Evolutionary conservation across 768 basidiomycete species (phyloP).

Genomic region (Boletales sp.): DNA sequence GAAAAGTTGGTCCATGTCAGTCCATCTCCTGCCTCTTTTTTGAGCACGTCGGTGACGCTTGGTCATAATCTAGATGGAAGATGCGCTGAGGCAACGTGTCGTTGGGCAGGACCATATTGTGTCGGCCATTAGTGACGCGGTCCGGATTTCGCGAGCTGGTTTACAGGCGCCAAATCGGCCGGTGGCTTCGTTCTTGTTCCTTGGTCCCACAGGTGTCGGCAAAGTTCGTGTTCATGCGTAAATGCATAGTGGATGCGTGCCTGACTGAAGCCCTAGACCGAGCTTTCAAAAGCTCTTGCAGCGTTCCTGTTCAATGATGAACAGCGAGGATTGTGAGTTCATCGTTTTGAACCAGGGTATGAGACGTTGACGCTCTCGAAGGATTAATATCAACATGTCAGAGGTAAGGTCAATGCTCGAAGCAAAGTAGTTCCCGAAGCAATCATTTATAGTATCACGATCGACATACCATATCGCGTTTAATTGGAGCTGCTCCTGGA

Average conservation of each 20-base stretch:
- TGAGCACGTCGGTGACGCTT: not conserved
- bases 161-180: conserved; percentile 86
- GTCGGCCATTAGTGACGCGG: conserved; percentile 80
- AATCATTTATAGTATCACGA: conserved; percentile 67
- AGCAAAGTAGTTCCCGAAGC: not conserved
- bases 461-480: conserved; percentile 83
- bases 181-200: conserved; percentile 88
- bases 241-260: not conserved
- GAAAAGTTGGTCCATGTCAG: conserved; percentile 86
- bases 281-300: conserved; percentile 85
- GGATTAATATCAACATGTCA: conserved; percentile 94
- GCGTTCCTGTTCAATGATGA: conserved; percentile 89
- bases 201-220: conserved; percentile 86
- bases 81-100: conserved; percentile 64
- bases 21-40: conserved; percentile 7
- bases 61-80: conserved; percentile 70
- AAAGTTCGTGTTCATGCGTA: conserved; percentile 43
- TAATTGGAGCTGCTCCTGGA: conserved; percentile 92
- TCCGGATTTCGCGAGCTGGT: conserved; percentile 89
- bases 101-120: conserved; percentile 94
- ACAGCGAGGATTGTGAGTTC: conserved; percentile 71
- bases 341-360: not conserved
- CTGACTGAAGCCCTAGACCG: conserved; percentile 46
- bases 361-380: conserved; percentile 22
- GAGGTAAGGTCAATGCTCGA: conserved; percentile 40